phyloP scores from a whole-genome alignment of 331 rosid species.

The Dryas integrifolia region DNA sequence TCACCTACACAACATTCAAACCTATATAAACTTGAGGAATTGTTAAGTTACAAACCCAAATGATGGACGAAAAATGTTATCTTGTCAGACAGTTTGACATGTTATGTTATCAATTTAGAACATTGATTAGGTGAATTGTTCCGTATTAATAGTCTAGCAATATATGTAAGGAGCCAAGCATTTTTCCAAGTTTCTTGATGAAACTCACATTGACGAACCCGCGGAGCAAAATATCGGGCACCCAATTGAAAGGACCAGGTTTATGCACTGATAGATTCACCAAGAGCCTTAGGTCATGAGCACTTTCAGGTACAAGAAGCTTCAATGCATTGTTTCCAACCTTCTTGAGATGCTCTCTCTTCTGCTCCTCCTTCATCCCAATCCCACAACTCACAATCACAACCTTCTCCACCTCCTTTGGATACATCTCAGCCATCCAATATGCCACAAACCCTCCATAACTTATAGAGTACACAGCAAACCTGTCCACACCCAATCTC shows the following conservation, averaged over 20 bases:
- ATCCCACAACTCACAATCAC: constrained; percentile 49
- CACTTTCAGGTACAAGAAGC: constrained; percentile 34
- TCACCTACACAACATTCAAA: constrained; percentile 11
- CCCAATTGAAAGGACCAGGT: constrained; percentile 19
- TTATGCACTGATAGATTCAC: constrained; percentile 23
- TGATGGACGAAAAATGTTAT: not conserved
- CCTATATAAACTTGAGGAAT: not conserved
- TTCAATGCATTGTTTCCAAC: constrained; percentile 32
- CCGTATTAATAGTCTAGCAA: too few species aligned
- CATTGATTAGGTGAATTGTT: too few species aligned
- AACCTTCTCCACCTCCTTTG: constrained; percentile 34
- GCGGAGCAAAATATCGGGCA: constrained; percentile 29
- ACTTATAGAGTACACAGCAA: constrained; percentile 35
- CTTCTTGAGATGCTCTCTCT: constrained; percentile 23
- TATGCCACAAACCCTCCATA: constrained; percentile 47
- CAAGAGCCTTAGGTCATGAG: constrained; percentile 31
- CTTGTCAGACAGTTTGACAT: not conserved
- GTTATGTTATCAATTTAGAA: too few species aligned
- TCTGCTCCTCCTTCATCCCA: constrained; percentile 37
- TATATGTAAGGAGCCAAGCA: too few species aligned
- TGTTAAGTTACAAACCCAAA: not conserved
- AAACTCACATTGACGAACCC: constrained; percentile 28
- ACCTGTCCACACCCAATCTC: constrained; percentile 30
- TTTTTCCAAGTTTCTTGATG: too few species aligned
- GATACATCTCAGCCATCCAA: constrained; percentile 39